Conservation (phyloP, 2,329 filamentous ascomycete genomes). For the Aspergillus versicolor region DNA sequence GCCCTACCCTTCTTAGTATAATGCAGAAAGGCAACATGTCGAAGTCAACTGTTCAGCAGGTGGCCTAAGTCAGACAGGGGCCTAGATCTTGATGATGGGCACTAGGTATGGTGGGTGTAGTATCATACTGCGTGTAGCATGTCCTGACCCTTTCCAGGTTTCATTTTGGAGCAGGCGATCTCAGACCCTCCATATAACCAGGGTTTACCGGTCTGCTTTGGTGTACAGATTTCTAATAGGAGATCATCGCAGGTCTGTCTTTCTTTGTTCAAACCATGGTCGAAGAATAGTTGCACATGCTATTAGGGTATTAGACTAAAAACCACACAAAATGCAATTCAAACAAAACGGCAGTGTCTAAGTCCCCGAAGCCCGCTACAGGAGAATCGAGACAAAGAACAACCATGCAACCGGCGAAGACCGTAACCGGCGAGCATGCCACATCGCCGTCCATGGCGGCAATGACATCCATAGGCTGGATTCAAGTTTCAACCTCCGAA, state of each 20-base stretch:
- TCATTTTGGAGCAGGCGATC: background rate
- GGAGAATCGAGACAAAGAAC: background rate
- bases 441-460: background rate
- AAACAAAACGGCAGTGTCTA: background rate
- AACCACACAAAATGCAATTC: background rate
- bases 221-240: background rate
- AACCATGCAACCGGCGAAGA: background rate
- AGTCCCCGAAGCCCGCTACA: background rate
- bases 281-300: background rate
- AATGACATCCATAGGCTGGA: background rate
- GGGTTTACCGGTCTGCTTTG: background rate
- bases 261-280: background rate
- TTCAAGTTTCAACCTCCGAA: background rate
- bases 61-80: too few relatives aligned
- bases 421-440: constrained; percentile 1
- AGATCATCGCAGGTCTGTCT: background rate
- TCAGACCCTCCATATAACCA: background rate
- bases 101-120: too few relatives aligned
- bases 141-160: too few relatives aligned
- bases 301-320: constrained; percentile 7
- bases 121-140: too few relatives aligned
- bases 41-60: too few relatives aligned
- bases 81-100: too few relatives aligned
- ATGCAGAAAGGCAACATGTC: too few relatives aligned
- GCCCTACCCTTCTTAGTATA: background rate